phyloP scores from a whole-genome alignment of 345 rosid species.

The Iberis pinnata region DNA sequence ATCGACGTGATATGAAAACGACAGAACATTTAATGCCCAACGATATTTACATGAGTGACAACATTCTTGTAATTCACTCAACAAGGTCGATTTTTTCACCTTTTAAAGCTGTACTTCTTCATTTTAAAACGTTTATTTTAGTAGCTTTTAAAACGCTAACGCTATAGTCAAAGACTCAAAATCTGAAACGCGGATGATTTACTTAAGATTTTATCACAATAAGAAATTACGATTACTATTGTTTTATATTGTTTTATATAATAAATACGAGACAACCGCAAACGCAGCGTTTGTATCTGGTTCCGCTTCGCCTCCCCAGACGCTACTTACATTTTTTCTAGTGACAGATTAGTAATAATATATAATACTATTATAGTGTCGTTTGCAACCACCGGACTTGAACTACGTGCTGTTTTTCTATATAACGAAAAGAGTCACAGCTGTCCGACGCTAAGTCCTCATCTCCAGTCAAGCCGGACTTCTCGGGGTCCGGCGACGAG shows the following conservation, averaged over 20 bases:
- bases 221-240: no score
- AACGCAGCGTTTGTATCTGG: conserved; percentile 13
- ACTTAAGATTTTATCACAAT: not conserved
- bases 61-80: conserved; percentile 27
- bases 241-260: no score
- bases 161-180: not conserved
- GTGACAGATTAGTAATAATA: not conserved
- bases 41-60: not conserved
- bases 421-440: conserved; percentile 8
- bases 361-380: conserved; percentile 18
- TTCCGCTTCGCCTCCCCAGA: conserved; percentile 36
- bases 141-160: not conserved
- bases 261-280: not conserved
- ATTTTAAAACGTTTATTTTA: not conserved
- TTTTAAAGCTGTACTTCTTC: no score
- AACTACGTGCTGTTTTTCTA: conserved; percentile 17
- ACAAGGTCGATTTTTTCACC: conserved; percentile 1
- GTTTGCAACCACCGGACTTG: conserved; percentile 9
- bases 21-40: conserved; percentile 24
- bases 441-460: conserved; percentile 23
- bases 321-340: conserved; percentile 9
- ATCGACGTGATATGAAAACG: conserved; percentile 5
- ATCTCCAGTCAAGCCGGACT: conserved; percentile 74
- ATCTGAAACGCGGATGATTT: conserved; percentile 9
- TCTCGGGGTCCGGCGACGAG: conserved; percentile 53